Conservation (phyloP, 805 yeast species). For the Zygosaccharomyces bisporus region DNA sequence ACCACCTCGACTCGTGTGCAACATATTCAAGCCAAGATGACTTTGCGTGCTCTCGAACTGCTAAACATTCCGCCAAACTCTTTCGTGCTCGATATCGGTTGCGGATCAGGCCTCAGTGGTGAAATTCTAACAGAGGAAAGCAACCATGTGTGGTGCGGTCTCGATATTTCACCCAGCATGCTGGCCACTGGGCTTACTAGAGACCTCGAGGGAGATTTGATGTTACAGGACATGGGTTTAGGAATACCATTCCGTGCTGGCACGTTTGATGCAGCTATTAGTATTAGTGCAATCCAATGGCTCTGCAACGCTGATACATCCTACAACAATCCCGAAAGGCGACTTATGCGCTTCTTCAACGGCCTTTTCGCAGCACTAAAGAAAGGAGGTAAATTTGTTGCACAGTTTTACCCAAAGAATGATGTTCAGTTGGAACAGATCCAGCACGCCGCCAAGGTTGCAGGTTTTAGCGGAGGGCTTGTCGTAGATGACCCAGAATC, state of each 20-base stretch:
- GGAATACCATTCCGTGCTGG: constrained; percentile 97
- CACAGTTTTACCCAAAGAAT: constrained; percentile 92
- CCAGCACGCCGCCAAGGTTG: constrained; percentile 77
- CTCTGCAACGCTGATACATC: constrained; percentile 91
- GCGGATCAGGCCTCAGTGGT: constrained; percentile 96
- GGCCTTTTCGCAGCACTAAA: constrained; percentile 79
- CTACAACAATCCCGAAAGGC: constrained; percentile 73
- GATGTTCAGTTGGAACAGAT: constrained; percentile 80
- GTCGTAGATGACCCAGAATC: constrained; percentile 92
- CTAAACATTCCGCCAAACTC: constrained; percentile 66
- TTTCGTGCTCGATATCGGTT: constrained; percentile 84
- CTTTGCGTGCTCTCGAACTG: constrained; percentile 85
- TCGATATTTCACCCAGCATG: constrained; percentile 97
- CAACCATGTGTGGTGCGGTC: constrained; percentile 81
- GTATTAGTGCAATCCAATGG: constrained; percentile 97
- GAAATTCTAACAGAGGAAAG: constrained; percentile 93
- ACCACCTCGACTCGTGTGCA: constrained; percentile 95
- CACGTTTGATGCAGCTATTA: constrained; percentile 92
- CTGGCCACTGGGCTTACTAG: constrained; percentile 89
- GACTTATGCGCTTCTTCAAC: constrained; percentile 79
- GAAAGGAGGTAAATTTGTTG: constrained; percentile 96
- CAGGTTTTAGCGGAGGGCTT: constrained; percentile 96
- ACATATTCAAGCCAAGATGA: constrained; percentile 97
- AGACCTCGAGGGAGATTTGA: constrained; percentile 89
- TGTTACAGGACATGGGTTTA: constrained; percentile 86